Conservation (phyloP, 768 basidiomycete genomes). For the Lentinula sp. region DNA sequence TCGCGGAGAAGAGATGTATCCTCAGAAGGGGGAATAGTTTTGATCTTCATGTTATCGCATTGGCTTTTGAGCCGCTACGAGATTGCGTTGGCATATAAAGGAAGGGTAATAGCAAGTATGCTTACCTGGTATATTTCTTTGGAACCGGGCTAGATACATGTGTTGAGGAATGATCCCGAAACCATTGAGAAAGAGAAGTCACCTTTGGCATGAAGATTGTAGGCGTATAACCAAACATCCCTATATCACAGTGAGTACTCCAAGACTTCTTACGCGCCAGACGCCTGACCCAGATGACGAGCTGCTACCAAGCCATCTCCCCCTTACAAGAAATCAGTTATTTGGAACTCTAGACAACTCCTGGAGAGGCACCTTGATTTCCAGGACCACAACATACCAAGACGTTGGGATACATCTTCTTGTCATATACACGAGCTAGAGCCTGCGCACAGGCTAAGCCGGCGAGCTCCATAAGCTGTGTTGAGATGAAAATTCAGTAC, state of each 20-base stretch:
- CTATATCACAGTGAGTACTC: constrained; percentile 27
- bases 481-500: background rate
- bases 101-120: no score
- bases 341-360: background rate
- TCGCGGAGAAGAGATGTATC: constrained; percentile 39
- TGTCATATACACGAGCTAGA: constrained; percentile 69
- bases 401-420: constrained; percentile 64
- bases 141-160: constrained; percentile 61
- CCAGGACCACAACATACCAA: constrained; percentile 97
- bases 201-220: constrained; percentile 95
- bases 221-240: constrained; percentile 88
- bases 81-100: background rate
- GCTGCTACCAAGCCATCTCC: constrained; percentile 98
- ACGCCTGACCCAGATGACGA: constrained; percentile 72
- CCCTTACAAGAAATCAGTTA: constrained; percentile 26
- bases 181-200: background rate
- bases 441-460: constrained; percentile 92
- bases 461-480: constrained; percentile 91
- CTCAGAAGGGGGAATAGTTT: constrained; percentile 49
- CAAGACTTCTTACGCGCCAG: background rate
- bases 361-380: constrained; percentile 60
- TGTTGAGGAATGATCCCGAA: background rate
- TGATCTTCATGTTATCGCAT: constrained; percentile 85
- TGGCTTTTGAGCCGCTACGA: constrained; percentile 73
- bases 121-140: constrained; percentile 88